Evolutionary conservation across 2,329 filamentous ascomycete genomes (phyloP), one percentile per base, ranked within the genome.

Genomic region (Apiospora rasikravindrae): DNA sequence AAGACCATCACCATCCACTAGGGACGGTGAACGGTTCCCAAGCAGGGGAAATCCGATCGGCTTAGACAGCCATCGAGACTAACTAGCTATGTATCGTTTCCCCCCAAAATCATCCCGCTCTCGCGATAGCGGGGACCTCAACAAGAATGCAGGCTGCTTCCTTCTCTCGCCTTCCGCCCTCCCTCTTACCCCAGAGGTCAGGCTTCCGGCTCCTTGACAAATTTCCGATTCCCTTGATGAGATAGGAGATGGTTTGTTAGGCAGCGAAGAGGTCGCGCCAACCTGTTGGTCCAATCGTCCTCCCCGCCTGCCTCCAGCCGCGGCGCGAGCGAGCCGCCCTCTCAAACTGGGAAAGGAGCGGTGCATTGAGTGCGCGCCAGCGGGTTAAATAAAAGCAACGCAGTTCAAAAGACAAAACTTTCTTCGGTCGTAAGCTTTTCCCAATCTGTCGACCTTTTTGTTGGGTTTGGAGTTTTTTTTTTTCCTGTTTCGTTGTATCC

Each of bases 191-290:
- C 44, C 26, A 22, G 67, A 33, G 67, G 4, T 69, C 37, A 33
- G 33, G 45, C 53, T 66, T 45, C 42, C 22, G 57, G 53, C 53
- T 61, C 53, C 53, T 61, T 61, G 53, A 67, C 44, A 49, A 51
- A 42, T 53, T 67, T 45, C 67, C 44, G 16, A 22, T 67, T 26
- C 66, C 57, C 45, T 40, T 47, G 33, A 77, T 51, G 66, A 80
- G 76, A 80, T 79, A 80, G 72, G 74, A 79, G 75, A 79, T 77
- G 75, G 75, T 70, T 74, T 68, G 73, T 64, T n/a, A 64, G 78
- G 78, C 77, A 76, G 78, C 79, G 77, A 79, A 79, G 76, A 78
- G 78, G 76, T 78, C 77, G 78, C 76, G 76, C 78, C 78, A 79
- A 75, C 78, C 78, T 77, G 78, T 80, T 80, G 78, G 78, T 78